Evolutionary conservation across 169 alveolate species (phyloP).

Genomic region (Babesia bovis): DNA sequence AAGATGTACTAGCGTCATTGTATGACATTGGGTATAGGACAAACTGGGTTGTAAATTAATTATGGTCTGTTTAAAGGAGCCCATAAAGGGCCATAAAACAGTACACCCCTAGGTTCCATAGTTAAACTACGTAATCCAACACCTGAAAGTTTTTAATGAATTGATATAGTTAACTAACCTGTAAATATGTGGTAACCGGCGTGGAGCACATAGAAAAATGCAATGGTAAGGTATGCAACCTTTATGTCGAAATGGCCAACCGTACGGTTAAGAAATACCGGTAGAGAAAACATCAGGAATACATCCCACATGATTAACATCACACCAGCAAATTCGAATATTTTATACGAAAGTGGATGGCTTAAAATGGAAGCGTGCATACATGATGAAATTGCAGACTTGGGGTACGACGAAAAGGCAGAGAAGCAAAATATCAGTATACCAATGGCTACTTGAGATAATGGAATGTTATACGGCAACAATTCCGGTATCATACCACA

Average conservation of each 20-base stretch:
- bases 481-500: neutral
- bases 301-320: constrained; percentile 35
- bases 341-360: constrained; percentile 63
- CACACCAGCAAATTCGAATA: constrained; percentile 55
- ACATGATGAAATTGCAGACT: constrained; percentile 20
- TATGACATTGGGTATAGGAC: constrained; percentile 71
- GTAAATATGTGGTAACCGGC: constrained; percentile 18
- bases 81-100: constrained; percentile 1
- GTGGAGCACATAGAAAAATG: constrained; percentile 34
- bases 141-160: neutral
- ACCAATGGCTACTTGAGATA: neutral
- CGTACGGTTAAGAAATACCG: constrained; percentile 12
- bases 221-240: neutral
- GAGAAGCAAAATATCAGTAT: constrained; percentile 41
- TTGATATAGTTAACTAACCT: neutral
- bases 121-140: neutral
- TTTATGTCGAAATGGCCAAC: constrained; percentile 1
- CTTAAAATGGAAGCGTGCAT: constrained; percentile 42
- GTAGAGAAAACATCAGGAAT: constrained; percentile 13
- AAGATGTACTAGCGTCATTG: constrained; percentile 38
- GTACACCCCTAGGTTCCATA: neutral
- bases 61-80: neutral
- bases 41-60: constrained; percentile 57
- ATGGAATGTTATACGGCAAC: neutral
- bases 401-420: constrained; percentile 55